Evolutionary conservation across 129 eudicot genomes (phyloP).

Genomic region (Logfia minima): DNA sequence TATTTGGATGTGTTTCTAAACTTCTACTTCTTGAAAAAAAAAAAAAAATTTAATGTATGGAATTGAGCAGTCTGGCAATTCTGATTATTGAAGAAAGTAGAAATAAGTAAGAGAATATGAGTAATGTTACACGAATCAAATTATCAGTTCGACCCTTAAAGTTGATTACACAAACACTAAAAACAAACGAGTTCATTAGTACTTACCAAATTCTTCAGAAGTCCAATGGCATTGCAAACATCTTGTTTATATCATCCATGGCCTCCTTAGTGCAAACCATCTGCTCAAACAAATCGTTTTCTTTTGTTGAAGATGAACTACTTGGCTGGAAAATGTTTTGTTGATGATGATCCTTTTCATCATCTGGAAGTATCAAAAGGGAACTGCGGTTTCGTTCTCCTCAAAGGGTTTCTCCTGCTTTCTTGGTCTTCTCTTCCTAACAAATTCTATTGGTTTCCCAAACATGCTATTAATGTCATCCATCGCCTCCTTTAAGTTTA

Average conservation of each 20-base stretch:
- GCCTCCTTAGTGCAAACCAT: conserved; percentile 86
- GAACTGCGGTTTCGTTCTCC: conserved; percentile 36
- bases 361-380: conserved; percentile 83
- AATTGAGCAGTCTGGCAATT: background rate
- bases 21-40: background rate
- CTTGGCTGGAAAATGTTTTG: conserved; percentile 37
- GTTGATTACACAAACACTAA: background rate
- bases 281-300: conserved; percentile 70
- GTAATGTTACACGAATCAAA: background rate
- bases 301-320: conserved; percentile 50
- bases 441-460: conserved; percentile 90
- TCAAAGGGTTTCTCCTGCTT: conserved; percentile 50
- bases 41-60: conserved; percentile 3
- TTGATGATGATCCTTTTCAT: conserved; percentile 40
- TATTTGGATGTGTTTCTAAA: background rate
- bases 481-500: conserved; percentile 97
- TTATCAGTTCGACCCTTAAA: conserved; percentile 2
- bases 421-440: conserved; percentile 60
- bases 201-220: conserved; percentile 50
- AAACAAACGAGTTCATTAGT: conserved; percentile 19
- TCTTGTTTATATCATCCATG: conserved; percentile 84
- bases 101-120: background rate
- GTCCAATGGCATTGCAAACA: conserved; percentile 90
- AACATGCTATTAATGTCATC: conserved; percentile 92
- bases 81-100: background rate